A percentile compares a stretch with the other conserved stretches of the same genome.
phyloP scores from a whole-genome alignment of 2,329 filamentous ascomycete species.

The Fusarium setosum region DNA sequence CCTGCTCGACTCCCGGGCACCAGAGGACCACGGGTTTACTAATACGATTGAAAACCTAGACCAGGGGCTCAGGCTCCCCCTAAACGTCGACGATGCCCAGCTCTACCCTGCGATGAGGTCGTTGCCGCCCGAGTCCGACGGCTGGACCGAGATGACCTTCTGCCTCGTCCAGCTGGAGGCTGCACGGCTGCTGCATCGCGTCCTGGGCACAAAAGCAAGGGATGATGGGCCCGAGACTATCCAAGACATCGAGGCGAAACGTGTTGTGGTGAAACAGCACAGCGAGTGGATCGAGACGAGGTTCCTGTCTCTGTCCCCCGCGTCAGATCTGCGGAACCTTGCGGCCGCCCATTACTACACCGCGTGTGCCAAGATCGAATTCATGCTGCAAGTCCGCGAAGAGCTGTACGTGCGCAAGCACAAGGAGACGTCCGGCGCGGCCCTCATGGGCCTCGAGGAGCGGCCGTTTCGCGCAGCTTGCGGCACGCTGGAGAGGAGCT shows the following conservation, averaged over 20 bases:
- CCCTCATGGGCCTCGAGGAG: slow-evolving; percentile 1
- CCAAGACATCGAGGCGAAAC: not conserved
- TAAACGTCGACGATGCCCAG: slow-evolving; percentile 9
- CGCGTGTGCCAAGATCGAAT: slow-evolving; percentile 14
- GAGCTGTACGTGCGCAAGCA: not conserved
- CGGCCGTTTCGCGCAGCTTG: slow-evolving; percentile 8
- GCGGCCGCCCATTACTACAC: slow-evolving; percentile 9
- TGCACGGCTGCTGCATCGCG: not conserved
- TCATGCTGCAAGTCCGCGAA: slow-evolving; percentile 16
- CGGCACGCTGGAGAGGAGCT: slow-evolving; percentile 4
- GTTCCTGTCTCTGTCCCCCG: not conserved
- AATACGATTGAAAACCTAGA: slow-evolving; percentile 9
- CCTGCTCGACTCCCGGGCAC: slow-evolving; percentile 14
- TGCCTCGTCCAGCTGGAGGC: slow-evolving; percentile 10
- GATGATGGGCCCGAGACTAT: not conserved
- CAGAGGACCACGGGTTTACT: slow-evolving; percentile 18
- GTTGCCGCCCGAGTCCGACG: slow-evolving; percentile 1
- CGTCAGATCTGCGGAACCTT: not conserved
- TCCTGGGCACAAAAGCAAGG: not conserved
- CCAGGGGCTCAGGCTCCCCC: slow-evolving; percentile 4
- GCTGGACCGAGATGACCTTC: slow-evolving; percentile 11
- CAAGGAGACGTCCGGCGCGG: not conserved
- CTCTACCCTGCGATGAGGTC: slow-evolving; percentile 10
- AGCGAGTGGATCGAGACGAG: not conserved
- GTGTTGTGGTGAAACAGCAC: not conserved